Conservation (phyloP, 768 basidiomycete genomes). For the Lepiota venenata region DNA sequence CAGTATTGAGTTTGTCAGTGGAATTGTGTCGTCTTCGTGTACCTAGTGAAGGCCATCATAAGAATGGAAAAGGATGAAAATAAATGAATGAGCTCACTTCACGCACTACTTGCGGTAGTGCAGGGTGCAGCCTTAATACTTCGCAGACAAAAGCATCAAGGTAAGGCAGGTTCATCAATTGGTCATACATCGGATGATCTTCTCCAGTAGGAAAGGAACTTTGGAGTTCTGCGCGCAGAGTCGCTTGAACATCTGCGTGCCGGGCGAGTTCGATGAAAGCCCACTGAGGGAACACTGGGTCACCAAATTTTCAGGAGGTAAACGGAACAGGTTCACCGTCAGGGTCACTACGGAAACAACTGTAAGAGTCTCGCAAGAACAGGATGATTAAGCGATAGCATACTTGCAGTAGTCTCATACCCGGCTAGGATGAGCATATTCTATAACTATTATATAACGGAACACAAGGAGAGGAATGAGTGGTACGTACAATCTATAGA, state of each 20-base stretch:
- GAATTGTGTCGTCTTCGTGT: slow-evolving; percentile 51
- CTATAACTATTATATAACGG: background rate
- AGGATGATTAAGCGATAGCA: slow-evolving; percentile 6
- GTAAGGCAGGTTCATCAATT: slow-evolving; percentile 49
- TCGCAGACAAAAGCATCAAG: slow-evolving; percentile 47
- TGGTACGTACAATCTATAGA: slow-evolving; percentile 28
- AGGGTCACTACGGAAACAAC: slow-evolving; percentile 25
- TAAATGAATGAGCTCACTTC: slow-evolving; percentile 25
- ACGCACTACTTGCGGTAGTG: slow-evolving; percentile 27
- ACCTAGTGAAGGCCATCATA: slow-evolving; percentile 26
- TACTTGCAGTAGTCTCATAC: slow-evolving; percentile 52
- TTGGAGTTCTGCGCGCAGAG: slow-evolving; percentile 45
- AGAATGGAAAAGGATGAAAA: background rate
- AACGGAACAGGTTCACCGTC: slow-evolving; percentile 21
- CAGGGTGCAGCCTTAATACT: slow-evolving; percentile 36
- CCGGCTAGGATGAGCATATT: slow-evolving; percentile 24
- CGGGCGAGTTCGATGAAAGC: slow-evolving; percentile 51
- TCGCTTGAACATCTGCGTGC: slow-evolving; percentile 39
- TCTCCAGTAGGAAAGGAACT: slow-evolving; percentile 26
- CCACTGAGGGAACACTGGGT: slow-evolving; percentile 32
- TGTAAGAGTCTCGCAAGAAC: background rate
- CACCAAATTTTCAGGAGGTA: background rate
- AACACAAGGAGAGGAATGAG: no score
- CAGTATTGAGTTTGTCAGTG: slow-evolving; percentile 43
- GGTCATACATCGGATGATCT: slow-evolving; percentile 50